phyloP scores from a whole-genome alignment of 2,329 filamentous ascomycete genomes.

The Penicillium fuscoglaucum region DNA sequence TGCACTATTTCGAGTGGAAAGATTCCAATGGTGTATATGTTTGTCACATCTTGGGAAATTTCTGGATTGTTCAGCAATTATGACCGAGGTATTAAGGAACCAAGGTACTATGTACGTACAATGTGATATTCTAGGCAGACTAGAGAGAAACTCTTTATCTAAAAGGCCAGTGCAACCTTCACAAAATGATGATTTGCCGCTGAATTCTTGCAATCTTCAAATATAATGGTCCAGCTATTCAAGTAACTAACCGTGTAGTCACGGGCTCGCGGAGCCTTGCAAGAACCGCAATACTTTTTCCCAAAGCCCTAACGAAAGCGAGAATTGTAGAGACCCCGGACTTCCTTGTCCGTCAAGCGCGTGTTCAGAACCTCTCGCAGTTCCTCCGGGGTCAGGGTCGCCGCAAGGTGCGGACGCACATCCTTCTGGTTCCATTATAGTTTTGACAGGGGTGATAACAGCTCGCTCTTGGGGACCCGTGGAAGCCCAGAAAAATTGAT shows the following conservation, averaged over 20 bases:
- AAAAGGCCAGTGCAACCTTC: not conserved
- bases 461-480: not conserved
- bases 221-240: not conserved
- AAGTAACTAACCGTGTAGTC: not conserved
- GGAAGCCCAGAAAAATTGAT: not conserved
- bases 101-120: not conserved
- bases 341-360: not conserved
- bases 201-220: not conserved
- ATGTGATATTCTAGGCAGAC: not conserved
- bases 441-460: not conserved
- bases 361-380: not conserved
- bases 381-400: not conserved
- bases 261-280: no score
- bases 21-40: not conserved
- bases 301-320: not conserved
- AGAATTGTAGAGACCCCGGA: not conserved
- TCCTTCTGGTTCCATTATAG: not conserved
- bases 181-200: not conserved
- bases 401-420: not conserved
- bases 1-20: not conserved
- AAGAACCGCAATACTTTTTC: not conserved
- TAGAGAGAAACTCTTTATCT: not conserved
- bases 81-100: not conserved
- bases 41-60: not conserved
- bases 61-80: not conserved